These are phyloP conservation scores for Phytophthora macrochlamydospora DNA, from an alignment of 352 stramenopile species.

Conservation along the genomic window DNA sequence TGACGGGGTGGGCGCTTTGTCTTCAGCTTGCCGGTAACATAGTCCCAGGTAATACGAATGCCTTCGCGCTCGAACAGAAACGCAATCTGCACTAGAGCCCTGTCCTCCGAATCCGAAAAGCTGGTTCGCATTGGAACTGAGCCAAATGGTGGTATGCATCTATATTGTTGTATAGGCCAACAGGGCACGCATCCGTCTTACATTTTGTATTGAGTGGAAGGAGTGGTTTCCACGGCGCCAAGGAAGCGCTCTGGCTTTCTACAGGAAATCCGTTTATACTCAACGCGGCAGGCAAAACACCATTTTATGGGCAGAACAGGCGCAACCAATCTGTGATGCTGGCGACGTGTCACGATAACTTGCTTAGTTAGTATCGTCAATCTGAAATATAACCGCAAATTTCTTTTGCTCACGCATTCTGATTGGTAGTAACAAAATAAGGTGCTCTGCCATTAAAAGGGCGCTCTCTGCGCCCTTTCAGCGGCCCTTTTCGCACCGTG, in stretches of 20 bases:
- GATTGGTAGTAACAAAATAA: slow-evolving; percentile 3
- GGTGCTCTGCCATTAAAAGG: not conserved
- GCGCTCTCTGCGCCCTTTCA: slow-evolving; percentile 1
- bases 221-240: not conserved
- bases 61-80: not conserved
- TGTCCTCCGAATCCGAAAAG: not conserved
- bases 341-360: not conserved
- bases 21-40: slow-evolving; percentile 25
- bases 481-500: too few relatives aligned
- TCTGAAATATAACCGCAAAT: not conserved
- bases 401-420: not conserved
- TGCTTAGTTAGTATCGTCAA: not conserved
- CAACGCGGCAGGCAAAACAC: not conserved
- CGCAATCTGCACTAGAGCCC: not conserved
- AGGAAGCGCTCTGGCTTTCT: not conserved
- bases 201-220: not conserved
- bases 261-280: not conserved
- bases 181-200: slow-evolving; percentile 2
- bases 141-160: not conserved
- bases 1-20: slow-evolving; percentile 8
- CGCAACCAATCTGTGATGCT: not conserved
- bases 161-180: slow-evolving; percentile 7
- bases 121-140: not conserved
- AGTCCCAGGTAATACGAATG: slow-evolving; percentile 14
- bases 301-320: not conserved